These are phyloP conservation scores for Atkinsonella texensis DNA, from an alignment of 2,329 filamentous ascomycete genomes.

Conservation along the genomic window DNA sequence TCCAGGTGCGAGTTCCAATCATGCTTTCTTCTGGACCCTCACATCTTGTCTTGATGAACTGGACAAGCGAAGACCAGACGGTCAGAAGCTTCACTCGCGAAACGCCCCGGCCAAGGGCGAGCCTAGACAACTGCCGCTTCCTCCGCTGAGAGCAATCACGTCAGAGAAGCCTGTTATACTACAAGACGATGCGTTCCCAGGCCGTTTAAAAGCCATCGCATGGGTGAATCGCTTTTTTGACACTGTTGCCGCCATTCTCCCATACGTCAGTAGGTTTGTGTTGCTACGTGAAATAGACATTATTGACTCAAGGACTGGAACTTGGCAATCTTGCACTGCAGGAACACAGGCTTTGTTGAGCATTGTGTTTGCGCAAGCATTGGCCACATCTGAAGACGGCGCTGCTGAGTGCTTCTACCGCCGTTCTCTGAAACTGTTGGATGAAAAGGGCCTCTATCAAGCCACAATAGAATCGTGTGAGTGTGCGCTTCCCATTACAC, in stretches of 20 bases:
- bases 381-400: constrained; percentile 11
- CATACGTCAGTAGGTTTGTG: constrained; percentile 13
- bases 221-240: constrained; percentile 17
- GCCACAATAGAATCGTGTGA: constrained; percentile 12
- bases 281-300: constrained; percentile 12
- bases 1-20: constrained; percentile 19
- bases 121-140: constrained; percentile 3
- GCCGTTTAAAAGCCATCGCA: constrained; percentile 8
- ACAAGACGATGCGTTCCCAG: constrained; percentile 9
- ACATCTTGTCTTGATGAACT: constrained; percentile 15
- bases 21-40: constrained; percentile 17
- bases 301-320: constrained; percentile 7
- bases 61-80: constrained; percentile 8
- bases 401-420: constrained; percentile 17
- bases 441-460: constrained; percentile 14
- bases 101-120: not conserved
- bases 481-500: not conserved
- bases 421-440: constrained; percentile 13
- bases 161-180: not conserved
- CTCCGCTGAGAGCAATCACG: not conserved
- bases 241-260: constrained; percentile 17
- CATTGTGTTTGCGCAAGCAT: constrained; percentile 18
- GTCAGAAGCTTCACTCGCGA: constrained; percentile 6
- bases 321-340: constrained; percentile 2
- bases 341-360: constrained; percentile 13